Evolutionary conservation across 2,329 filamentous ascomycete species (phyloP).

Genomic region (Fusarium scirpi): DNA sequence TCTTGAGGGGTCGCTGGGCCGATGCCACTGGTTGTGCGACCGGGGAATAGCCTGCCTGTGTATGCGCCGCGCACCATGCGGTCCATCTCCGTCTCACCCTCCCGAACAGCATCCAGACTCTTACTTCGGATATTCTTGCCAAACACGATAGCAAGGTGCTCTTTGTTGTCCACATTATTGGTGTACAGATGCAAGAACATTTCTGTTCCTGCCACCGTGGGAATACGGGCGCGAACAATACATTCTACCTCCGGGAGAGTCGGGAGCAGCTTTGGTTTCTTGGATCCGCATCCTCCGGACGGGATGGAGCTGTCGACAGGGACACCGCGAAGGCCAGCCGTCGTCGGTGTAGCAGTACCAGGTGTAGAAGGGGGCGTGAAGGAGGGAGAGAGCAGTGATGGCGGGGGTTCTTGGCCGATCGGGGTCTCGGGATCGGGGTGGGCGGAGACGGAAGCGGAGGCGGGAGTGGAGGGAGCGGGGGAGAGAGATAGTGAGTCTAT

Average conservation of each 20-base stretch:
- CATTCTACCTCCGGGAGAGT: slow-evolving; percentile 89
- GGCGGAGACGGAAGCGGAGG: slow-evolving; percentile 28
- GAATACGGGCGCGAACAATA: slow-evolving; percentile 93
- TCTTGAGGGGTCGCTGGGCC: slow-evolving; percentile 49
- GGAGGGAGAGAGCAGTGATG: slow-evolving; percentile 86
- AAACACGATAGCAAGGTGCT: slow-evolving; percentile 97
- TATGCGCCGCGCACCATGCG: slow-evolving; percentile 96
- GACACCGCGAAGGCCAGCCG: slow-evolving; percentile 62
- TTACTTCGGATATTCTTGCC: slow-evolving; percentile 83
- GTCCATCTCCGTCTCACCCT: slow-evolving; percentile 86
- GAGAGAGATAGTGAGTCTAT: slow-evolving; percentile 55
- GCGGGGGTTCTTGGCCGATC: slow-evolving; percentile 57
- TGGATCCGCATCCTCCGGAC: slow-evolving; percentile 70
- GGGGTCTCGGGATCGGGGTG: slow-evolving; percentile 36
- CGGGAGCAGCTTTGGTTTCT: slow-evolving; percentile 78
- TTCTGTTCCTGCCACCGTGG: slow-evolving; percentile 89
- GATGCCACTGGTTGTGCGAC: slow-evolving; percentile 80
- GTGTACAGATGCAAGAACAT: slow-evolving; percentile 98
- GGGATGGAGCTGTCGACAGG: slow-evolving; percentile 71
- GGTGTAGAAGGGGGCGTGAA: slow-evolving; percentile 80
- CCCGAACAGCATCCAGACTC: slow-evolving; percentile 76
- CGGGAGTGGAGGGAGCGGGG: slow-evolving; percentile 36
- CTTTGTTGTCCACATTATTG: slow-evolving; percentile 93
- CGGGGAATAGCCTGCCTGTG: slow-evolving; percentile 86
- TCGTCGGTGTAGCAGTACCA: slow-evolving; percentile 65